A percentile compares a stretch with the other conserved stretches of the same genome.
Evolutionary conservation across 2,329 filamentous ascomycete species (phyloP).

Genomic region (Allantophomopsis lycopodina): DNA sequence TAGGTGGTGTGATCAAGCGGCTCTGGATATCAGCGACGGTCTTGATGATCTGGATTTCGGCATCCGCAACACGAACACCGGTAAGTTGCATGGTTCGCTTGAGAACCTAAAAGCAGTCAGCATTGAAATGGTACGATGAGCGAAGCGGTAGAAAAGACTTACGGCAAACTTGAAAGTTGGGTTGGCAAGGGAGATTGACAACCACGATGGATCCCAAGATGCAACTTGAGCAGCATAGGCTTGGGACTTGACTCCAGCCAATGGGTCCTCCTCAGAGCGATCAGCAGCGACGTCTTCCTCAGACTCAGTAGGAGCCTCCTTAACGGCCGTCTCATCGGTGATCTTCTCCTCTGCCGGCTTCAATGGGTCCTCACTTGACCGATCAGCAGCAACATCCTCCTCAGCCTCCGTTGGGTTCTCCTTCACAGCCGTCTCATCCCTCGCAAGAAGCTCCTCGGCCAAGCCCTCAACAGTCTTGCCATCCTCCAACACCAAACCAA

Average conservation of each 20-base stretch:
- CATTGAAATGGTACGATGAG: constrained; percentile 4
- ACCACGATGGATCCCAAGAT: constrained; percentile 42
- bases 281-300: constrained; percentile 16
- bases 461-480: constrained; percentile 6
- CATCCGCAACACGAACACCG: constrained; percentile 63
- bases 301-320: constrained; percentile 10
- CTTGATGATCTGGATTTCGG: constrained; percentile 40
- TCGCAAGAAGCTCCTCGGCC: constrained; percentile 3
- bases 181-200: constrained; percentile 40
- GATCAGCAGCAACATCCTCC: constrained; percentile 12
- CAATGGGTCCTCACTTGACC: constrained; percentile 11
- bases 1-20: constrained; percentile 36
- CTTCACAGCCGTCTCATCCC: constrained; percentile 5
- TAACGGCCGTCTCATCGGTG: constrained; percentile 8
- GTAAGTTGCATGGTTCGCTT: constrained; percentile 74
- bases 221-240: constrained; percentile 18
- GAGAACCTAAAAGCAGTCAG: constrained; percentile 40
- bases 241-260: constrained; percentile 7
- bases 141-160: constrained; percentile 21
- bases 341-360: constrained; percentile 1
- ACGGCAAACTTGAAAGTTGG: constrained; percentile 59
- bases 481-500: constrained; percentile 10
- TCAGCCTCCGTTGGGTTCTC: constrained; percentile 14
- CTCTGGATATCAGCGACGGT: constrained; percentile 41
- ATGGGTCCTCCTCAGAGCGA: constrained; percentile 8